A percentile compares a stretch with the other conserved stretches of the same genome.
Conservation (phyloP, 352 stramenopile genomes). For the Globisporangium yorkense region DNA sequence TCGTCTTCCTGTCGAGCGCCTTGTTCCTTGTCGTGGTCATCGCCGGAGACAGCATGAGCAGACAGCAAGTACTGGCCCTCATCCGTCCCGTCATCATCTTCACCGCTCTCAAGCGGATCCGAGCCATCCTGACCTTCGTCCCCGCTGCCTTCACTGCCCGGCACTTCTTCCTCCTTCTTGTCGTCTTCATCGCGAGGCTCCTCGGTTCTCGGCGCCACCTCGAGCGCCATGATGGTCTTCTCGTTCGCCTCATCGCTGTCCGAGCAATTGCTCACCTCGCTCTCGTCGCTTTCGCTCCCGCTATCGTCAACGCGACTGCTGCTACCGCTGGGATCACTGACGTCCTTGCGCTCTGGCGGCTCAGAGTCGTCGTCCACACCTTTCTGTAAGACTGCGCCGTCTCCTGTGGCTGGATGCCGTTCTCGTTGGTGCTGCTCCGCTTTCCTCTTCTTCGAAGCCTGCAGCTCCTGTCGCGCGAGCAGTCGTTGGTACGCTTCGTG, state of each 20-base stretch:
- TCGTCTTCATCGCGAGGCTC: conserved; percentile 1
- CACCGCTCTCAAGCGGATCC: not conserved
- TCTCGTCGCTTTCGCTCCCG: conserved; percentile 40
- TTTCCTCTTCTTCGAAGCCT: conserved; percentile 23
- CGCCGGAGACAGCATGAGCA: not conserved
- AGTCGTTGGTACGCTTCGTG: conserved; percentile 57
- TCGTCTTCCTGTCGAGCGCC: not conserved
- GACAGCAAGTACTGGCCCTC: not conserved
- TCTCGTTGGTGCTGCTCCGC: not conserved
- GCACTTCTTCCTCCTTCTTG: conserved; percentile 3
- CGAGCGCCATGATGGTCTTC: conserved; percentile 41
- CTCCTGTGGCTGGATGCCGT: not conserved
- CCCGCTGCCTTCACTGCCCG: not conserved
- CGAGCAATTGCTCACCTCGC: conserved; percentile 67
- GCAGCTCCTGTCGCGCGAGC: conserved; percentile 45
- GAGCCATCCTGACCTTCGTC: not conserved
- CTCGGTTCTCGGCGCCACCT: conserved; percentile 15
- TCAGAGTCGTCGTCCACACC: too few species aligned
- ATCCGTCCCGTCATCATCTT: conserved; percentile 1
- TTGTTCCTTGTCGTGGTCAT: not conserved
- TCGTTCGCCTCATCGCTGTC: conserved; percentile 54
- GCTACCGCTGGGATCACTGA: not conserved
- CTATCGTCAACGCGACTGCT: conserved; percentile 5
- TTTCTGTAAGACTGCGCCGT: too few species aligned
- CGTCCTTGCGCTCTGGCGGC: not conserved